Evolutionary conservation across 805 yeast genomes (phyloP), one percentile per base, ranked within the genome.

Genomic region (Saturnispora ahearnii): DNA sequence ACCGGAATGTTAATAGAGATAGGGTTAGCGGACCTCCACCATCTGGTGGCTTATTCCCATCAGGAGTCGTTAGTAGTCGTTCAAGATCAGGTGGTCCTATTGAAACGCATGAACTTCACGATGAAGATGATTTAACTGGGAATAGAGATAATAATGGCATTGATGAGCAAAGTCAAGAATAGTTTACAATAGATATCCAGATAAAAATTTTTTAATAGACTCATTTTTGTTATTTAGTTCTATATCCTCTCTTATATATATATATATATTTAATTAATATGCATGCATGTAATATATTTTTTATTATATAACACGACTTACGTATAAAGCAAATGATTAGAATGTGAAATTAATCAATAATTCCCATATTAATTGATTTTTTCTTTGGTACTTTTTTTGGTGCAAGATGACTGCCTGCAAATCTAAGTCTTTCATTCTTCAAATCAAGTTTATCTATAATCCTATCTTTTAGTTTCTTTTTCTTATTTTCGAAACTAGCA

Each of bases 1-100:
- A 34, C 8, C 43, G 50, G 5, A 30, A 29, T 34, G 37, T 48
- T 12, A 48, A 48, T 36, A 41, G 50, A 48, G 46, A 48, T 34
- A 24, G 50, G 22, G 43, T 47, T 21, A 18, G 15, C 5, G 46
- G 50, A 5, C 46, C 46, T 5, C 50, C 50, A 30, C 46, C 46
- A 29, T 30, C 38, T 8, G 50, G 50, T 7, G 50, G 50, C 5
- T 18, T 48, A 10, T 48, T 48, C 31, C 50, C 50, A 8, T 48
- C 50, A 6, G 50, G 50, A 6, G 50, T 48, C 18, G 28, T 38
- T 5, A 42, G 46, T 43, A 26, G 34, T 18, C 36, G 50, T 18
- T 13, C 30, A 22, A 36, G 42, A 42, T 12, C 36, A 11, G 50
- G 50, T 7, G 50, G 46, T 8, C 41, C 49, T 7, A 21, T 48